phyloP scores from a whole-genome alignment of 1,284 basidiomycete species.

The Papiliotrema laurentii region DNA sequence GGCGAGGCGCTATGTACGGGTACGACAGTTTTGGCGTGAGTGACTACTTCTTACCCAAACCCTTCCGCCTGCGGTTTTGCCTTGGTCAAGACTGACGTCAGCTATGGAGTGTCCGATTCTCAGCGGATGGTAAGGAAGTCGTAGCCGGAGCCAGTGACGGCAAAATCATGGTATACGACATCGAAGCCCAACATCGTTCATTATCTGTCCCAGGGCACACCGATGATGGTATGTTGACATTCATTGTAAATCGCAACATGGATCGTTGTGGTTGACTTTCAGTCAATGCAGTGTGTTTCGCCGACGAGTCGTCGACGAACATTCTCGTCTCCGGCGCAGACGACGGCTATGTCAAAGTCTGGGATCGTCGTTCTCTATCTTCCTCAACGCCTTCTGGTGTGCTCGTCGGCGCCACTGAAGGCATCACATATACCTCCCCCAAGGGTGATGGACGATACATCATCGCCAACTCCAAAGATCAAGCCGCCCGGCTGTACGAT shows the following conservation, averaged over 20 bases:
- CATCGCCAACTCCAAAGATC: slow-evolving; percentile 97
- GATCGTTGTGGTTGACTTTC: no score
- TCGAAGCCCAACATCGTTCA: slow-evolving; percentile 70
- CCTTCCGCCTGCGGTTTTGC: no score
- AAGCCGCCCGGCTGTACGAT: slow-evolving; percentile 88
- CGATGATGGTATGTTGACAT: slow-evolving; percentile 58
- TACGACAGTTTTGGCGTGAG: slow-evolving; percentile 56
- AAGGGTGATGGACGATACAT: slow-evolving; percentile 90
- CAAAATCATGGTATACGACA: slow-evolving; percentile 72
- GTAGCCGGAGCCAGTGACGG: slow-evolving; percentile 53
- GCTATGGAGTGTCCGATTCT: slow-evolving; percentile 93
- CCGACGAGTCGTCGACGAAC: slow-evolving; percentile 85
- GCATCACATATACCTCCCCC: slow-evolving; percentile 81
- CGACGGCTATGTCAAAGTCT: slow-evolving; percentile 90
- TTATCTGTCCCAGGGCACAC: slow-evolving; percentile 79
- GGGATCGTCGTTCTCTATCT: slow-evolving; percentile 86
- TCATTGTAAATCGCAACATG: neutral
- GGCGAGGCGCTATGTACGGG: slow-evolving; percentile 9
- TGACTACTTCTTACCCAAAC: neutral
- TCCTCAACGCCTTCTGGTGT: slow-evolving; percentile 84
- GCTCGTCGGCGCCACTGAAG: slow-evolving; percentile 90
- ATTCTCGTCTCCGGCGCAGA: slow-evolving; percentile 91
- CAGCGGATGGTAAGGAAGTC: slow-evolving; percentile 90
- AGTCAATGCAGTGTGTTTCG: slow-evolving; percentile 95
- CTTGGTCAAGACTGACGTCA: slow-evolving; percentile 21